Conservation (phyloP, 306 rosid species). For the Leucaena leucocephala region DNA sequence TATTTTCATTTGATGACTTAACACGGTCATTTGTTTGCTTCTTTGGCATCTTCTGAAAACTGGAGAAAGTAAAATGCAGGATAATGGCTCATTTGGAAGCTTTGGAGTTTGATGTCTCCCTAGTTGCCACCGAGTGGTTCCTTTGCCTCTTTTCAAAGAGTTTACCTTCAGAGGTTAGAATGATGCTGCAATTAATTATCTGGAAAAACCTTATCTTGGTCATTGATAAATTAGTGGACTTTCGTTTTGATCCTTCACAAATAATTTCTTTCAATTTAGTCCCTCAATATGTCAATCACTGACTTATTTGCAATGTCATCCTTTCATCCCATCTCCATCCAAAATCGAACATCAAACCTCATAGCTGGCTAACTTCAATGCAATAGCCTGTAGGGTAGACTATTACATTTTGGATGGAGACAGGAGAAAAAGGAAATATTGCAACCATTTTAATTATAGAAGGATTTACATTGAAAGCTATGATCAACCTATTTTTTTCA, state of each 20-base stretch:
- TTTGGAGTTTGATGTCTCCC: constrained; percentile 93
- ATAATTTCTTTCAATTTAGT: neutral
- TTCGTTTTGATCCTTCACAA: neutral
- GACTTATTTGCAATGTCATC: neutral
- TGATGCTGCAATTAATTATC: constrained; percentile 8
- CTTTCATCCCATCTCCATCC: neutral
- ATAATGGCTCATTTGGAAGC: constrained; percentile 82
- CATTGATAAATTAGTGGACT: neutral
- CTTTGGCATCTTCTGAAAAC: constrained; percentile 37
- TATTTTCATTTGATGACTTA: constrained; percentile 35
- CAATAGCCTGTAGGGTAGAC: neutral
- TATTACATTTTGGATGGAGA: neutral
- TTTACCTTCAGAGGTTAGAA: constrained; percentile 88
- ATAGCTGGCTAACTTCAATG: neutral
- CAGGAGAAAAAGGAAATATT: neutral
- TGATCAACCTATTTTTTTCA: neutral
- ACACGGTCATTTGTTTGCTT: constrained; percentile 20
- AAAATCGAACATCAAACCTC: neutral
- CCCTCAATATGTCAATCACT: neutral
- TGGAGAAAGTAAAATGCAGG: constrained; percentile 62
- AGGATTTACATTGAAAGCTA: neutral
- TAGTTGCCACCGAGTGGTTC: constrained; percentile 98
- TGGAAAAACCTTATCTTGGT: neutral
- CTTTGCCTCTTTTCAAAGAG: constrained; percentile 94
- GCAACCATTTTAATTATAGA: neutral